Base-by-base conservation (phyloP, 2,329 filamentous ascomycete species). In the Penicillium sp. region DNA sequence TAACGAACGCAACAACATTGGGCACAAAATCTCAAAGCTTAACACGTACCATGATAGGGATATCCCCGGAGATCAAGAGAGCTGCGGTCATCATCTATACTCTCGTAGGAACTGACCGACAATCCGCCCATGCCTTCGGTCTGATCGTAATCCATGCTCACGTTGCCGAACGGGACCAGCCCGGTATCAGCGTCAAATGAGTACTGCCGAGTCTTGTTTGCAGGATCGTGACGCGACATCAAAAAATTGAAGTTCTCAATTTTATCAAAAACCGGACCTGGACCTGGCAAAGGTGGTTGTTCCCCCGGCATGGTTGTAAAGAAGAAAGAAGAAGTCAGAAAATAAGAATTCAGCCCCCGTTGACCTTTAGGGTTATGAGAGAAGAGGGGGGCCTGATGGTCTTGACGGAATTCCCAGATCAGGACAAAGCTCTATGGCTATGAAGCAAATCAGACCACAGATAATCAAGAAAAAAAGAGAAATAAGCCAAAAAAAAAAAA, bases 51-150 rank as follows among this genome's bases (percentile, higher is more conserved):
- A 61, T 71, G 69, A 69, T 73, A 74, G 32, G 70, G 68, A 60
- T 74, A 74, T 27, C 66, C 67, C 59, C 71, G 61, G 39, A 74
- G 61, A 65, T 74, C 72, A 51, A 74, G 63, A 19, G 70, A 68
- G 47, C 59, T 67, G 55, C 69, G 70, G 39, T 74, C 72, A 57
- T 74, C 72, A 16, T 74, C 72, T 55, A 74, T 68, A 54, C 71
- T 74, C 45, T 74, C 72, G 57, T 74, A 74, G 32, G 72, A 74
- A 58, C 71, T 74, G 61, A 74, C 72, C 29, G 72, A 74, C 10
- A 74, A 56, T 19, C 72, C 72, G 30, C 72, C 72, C 65, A 74
- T 67, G 47, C 72, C 72, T 51, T 74, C 72, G 2, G 72, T 74
- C 50, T 72, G 72, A 47, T 74, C 72, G 52, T 73, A 74, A 50